Evolutionary conservation across 495 filamentous ascomycete species (phyloP), one percentile per base, ranked within the genome.

Genomic region (Lepraria neglecta): DNA sequence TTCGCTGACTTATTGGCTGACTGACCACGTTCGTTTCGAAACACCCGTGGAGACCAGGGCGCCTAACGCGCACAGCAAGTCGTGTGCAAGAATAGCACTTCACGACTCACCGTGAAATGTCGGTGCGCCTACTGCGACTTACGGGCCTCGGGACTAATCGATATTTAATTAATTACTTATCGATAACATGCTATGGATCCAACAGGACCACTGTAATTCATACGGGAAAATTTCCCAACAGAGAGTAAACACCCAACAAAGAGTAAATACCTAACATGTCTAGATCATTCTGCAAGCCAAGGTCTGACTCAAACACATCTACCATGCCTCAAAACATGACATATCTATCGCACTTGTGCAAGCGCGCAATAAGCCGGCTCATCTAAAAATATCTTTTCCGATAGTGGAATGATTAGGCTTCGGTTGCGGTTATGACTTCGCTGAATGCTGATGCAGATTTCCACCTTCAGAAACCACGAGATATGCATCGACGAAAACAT

Each of bases 1-100:
- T 54, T 31, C 14, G 51, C 51, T 54, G 51, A 54, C 51, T 54
- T 54, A 54, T 54, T 17, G 19, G 51, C 51, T 54, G 51, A 54
- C 30, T 38, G 4, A 38, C 31, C 30, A 54, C n/a, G 24, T 33
- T 30, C 9, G n/a, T 35, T 54, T 54, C n/a, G 28, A 54, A 35
- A 54, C 30, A 54, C 4, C 30, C 31, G 15, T 54, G 51, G 51
- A 17, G 10, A 28, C 4, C 17, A 11, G 51, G 17, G 51, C 51
- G 51, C 30, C 51, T n/a, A 52, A 52, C 27, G 48, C 48, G 28
- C 51, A 54, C 51, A 54, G 30, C 51, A 38, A 10, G 48, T 31
- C 27, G 48, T 53, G 35, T n/a, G 33, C 50, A 38, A 54, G 51
- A 54, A 54, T 54, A 54, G 51, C 10, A 54, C 33, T 28, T 19